A percentile compares a stretch with the other conserved stretches of the same genome.
These are phyloP conservation scores for Petunia axillaris DNA, from an alignment of 257 asterid genomes.

Conservation along the genomic window DNA sequence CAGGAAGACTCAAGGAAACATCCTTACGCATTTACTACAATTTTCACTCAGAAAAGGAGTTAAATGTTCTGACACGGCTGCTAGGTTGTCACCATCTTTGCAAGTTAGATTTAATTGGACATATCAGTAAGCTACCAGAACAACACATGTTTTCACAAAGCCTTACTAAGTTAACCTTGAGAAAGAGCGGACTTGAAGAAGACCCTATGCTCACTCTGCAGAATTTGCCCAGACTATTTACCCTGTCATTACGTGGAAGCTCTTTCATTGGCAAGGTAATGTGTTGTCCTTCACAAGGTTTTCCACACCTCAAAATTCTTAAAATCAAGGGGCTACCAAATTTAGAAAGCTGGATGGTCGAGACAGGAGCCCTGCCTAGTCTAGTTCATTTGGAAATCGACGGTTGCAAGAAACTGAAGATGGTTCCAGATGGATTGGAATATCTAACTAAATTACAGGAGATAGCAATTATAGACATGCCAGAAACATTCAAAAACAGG, in stretches of 20 bases:
- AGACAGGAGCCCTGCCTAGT: slow-evolving; percentile 50
- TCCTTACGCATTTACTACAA: slow-evolving; percentile 49
- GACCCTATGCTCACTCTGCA: slow-evolving; percentile 56
- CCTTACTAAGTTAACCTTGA: slow-evolving; percentile 50
- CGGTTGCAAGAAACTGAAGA: slow-evolving; percentile 44
- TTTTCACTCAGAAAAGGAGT: slow-evolving; percentile 50
- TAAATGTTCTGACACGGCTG: slow-evolving; percentile 35
- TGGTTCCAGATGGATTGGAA: slow-evolving; percentile 50
- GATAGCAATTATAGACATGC: slow-evolving; percentile 54
- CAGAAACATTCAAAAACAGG: slow-evolving; percentile 44
- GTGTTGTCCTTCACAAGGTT: slow-evolving; percentile 44
- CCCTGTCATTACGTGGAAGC: slow-evolving; percentile 42
- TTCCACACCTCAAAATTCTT: slow-evolving; percentile 42
- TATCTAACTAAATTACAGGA: slow-evolving; percentile 41
- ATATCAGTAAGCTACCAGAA: slow-evolving; percentile 48
- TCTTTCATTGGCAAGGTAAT: slow-evolving; percentile 45
- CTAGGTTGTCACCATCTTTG: slow-evolving; percentile 48
- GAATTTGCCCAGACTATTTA: slow-evolving; percentile 41
- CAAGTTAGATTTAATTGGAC: slow-evolving; percentile 52
- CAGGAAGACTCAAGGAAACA: slow-evolving; percentile 39
- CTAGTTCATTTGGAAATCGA: slow-evolving; percentile 45
- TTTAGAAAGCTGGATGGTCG: slow-evolving; percentile 49
- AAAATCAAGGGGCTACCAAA: slow-evolving; percentile 40
- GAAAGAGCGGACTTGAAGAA: slow-evolving; percentile 52
- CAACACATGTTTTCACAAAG: slow-evolving; percentile 33